Evolutionary conservation across 1,139 yeast species (phyloP).

Genomic region (Sugiyamaella pinicola): DNA sequence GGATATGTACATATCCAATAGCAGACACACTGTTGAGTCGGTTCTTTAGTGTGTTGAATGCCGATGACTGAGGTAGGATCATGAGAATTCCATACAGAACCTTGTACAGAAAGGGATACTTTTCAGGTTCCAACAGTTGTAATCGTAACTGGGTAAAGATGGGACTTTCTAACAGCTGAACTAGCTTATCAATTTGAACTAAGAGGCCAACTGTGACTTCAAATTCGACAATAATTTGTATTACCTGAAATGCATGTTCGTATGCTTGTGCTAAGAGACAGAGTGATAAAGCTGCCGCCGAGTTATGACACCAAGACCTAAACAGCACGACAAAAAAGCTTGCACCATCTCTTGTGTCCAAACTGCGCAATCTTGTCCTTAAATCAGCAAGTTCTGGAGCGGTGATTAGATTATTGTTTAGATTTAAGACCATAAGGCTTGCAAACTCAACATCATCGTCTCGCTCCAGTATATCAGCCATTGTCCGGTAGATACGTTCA

Average conservation of each 20-base stretch:
- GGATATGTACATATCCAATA: constrained; percentile 43
- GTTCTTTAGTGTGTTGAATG: constrained; percentile 77
- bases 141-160: constrained; percentile 85
- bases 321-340: constrained; percentile 74
- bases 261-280: constrained; percentile 88
- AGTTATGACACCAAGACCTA: constrained; percentile 89
- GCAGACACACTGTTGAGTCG: constrained; percentile 63
- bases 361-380: constrained; percentile 63
- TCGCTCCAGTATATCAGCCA: constrained; percentile 72
- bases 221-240: constrained; percentile 72
- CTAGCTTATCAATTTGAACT: constrained; percentile 77
- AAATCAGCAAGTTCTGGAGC: constrained; percentile 76
- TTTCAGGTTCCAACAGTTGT: constrained; percentile 84
- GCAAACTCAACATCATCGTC: constrained; percentile 70
- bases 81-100: constrained; percentile 89
- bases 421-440: constrained; percentile 79
- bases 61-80: constrained; percentile 95
- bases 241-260: constrained; percentile 79
- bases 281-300: constrained; percentile 84
- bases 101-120: constrained; percentile 78
- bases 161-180: constrained; percentile 83
- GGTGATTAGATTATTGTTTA: constrained; percentile 85
- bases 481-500: constrained; percentile 76
- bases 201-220: constrained; percentile 72
- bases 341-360: constrained; percentile 62